A percentile compares a stretch with the other conserved stretches of the same genome.
Conservation (phyloP, 768 basidiomycete genomes). For the Rhizopogon sp. region DNA sequence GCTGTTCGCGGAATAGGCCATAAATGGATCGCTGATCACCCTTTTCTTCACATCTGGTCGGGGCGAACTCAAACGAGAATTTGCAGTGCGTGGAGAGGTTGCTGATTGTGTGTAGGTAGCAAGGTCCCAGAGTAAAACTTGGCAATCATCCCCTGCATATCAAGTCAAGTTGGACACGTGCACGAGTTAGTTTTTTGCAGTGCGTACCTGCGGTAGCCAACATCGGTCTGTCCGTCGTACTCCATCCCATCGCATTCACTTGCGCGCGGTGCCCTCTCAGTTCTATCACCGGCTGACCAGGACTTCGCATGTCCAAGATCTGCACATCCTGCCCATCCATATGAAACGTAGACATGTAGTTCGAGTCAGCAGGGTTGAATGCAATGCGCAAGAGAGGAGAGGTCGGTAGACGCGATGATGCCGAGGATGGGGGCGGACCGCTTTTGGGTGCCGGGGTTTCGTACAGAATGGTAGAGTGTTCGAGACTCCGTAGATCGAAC, state of each 20-base stretch:
- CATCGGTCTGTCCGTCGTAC: constrained; percentile 74
- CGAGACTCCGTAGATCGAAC: constrained; percentile 92
- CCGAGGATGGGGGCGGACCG: constrained; percentile 50
- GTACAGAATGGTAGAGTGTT: constrained; percentile 98
- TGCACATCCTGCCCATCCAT: constrained; percentile 88
- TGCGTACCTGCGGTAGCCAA: constrained; percentile 80
- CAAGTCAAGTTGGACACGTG: constrained; percentile 2
- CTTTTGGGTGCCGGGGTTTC: constrained; percentile 85
- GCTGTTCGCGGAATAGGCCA: constrained; percentile 74
- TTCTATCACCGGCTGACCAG: constrained; percentile 93
- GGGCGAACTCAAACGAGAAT: constrained; percentile 74
- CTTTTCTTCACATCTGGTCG: constrained; percentile 77
- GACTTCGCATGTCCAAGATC: constrained; percentile 95
- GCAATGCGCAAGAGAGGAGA: constrained; percentile 82
- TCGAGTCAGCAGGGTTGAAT: constrained; percentile 87
- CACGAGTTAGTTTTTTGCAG: not conserved
- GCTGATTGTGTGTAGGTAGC: constrained; percentile 54
- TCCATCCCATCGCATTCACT: constrained; percentile 90
- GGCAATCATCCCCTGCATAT: constrained; percentile 83
- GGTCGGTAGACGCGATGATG: constrained; percentile 64
- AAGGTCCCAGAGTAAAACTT: constrained; percentile 92
- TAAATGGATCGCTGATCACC: constrained; percentile 68
- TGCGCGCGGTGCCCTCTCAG: constrained; percentile 76
- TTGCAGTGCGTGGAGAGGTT: constrained; percentile 63
- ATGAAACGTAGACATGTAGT: constrained; percentile 97